Evolutionary conservation across 148 eudicot species (phyloP).

Genomic region (Camellia sinensis): DNA sequence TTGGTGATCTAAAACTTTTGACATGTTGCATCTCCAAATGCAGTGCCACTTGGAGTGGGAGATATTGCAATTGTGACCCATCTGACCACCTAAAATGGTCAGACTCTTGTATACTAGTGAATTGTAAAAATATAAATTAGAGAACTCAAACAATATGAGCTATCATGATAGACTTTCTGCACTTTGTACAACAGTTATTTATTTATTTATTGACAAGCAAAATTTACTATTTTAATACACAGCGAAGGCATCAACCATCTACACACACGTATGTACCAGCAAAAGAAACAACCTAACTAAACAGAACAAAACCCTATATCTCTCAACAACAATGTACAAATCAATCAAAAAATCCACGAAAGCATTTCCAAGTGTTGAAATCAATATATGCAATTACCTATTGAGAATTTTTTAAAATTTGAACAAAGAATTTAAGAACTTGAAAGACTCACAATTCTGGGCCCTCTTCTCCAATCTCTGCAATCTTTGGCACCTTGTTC

Average conservation of each 20-base stretch:
- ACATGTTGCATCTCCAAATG: neutral
- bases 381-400: neutral
- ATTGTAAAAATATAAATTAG: no score
- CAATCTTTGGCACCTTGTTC: conserved; percentile 91
- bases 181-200: no score
- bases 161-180: no score
- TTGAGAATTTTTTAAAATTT: neutral
- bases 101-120: neutral
- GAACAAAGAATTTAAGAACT: neutral
- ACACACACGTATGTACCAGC: no score
- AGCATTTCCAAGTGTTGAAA: neutral
- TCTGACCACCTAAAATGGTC: neutral
- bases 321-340: no score
- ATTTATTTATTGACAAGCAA: no score
- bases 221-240: no score
- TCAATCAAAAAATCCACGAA: neutral
- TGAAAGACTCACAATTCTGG: conserved; percentile 62
- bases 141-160: no score
- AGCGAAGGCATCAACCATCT: no score
- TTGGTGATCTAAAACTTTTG: neutral
- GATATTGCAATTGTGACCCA: neutral
- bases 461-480: conserved; percentile 92
- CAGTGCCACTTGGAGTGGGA: neutral
- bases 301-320: no score
- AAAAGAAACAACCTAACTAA: no score